Percentiles rank a stretch among this genome's conserved stretches.
phyloP scores from a whole-genome alignment of 2,329 filamentous ascomycete genomes.

The Claviceps cyperi region DNA sequence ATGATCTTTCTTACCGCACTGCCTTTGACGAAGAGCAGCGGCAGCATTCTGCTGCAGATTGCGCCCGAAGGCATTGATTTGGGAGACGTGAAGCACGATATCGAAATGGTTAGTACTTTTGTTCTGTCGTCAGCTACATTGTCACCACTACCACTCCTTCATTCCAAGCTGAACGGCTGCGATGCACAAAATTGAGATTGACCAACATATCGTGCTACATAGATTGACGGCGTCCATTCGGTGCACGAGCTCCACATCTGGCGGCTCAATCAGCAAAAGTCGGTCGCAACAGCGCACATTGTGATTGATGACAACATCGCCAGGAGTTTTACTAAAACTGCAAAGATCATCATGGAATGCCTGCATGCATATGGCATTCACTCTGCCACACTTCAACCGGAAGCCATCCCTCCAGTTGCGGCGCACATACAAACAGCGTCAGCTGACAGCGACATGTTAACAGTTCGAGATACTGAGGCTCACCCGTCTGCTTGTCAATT shows the following conservation, averaged over 20 bases:
- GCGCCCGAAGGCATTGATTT: conserved; percentile 45
- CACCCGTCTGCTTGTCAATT: conserved; percentile 30
- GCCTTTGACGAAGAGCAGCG: conserved; percentile 46
- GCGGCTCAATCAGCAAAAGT: conserved; percentile 56
- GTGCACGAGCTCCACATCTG: conserved; percentile 64
- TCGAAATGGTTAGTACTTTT: conserved; percentile 41
- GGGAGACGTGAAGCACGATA: conserved; percentile 51
- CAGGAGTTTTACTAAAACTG: conserved; percentile 42
- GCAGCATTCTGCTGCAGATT: conserved; percentile 53
- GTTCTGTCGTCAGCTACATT: no score
- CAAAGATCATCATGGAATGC: conserved; percentile 50
- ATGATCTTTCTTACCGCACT: conserved; percentile 54
- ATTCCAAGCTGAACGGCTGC: no score
- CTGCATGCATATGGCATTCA: conserved; percentile 62
- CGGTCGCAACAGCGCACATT: conserved; percentile 55
- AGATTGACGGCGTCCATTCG: conserved; percentile 51
- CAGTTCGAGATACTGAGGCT: conserved; percentile 11
- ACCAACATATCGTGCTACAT: background rate
- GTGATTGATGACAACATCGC: conserved; percentile 44
- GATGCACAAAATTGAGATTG: background rate
- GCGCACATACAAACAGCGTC: conserved; percentile 4
- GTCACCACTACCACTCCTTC: background rate
- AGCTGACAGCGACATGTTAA: conserved; percentile 6
- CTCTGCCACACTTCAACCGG: conserved; percentile 56
- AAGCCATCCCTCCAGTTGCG: conserved; percentile 18